A percentile compares a stretch with the other conserved stretches of the same genome.
phyloP scores from a whole-genome alignment of 2,329 filamentous ascomycete species.

The Lecanicillium sp. region DNA sequence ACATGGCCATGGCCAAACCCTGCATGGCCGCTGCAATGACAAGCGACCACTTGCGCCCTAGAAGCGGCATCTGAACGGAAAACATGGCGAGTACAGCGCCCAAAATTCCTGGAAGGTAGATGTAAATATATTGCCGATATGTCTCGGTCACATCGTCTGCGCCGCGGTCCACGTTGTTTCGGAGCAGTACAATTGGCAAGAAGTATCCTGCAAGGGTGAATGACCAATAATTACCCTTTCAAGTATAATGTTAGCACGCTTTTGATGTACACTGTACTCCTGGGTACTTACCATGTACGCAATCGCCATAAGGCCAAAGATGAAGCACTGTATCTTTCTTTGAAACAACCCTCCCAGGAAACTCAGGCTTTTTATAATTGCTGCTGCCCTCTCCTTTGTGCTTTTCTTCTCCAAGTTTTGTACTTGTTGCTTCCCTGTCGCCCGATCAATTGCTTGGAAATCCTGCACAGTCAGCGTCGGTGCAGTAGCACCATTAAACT shows the following conservation, averaged over 20 bases:
- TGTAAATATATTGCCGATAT: constrained; percentile 38
- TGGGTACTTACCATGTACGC: constrained; percentile 5
- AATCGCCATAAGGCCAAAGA: constrained; percentile 1
- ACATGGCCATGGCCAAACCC: constrained; percentile 16
- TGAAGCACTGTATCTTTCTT: background rate
- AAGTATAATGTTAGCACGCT: background rate
- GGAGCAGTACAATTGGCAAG: constrained; percentile 34
- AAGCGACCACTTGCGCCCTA: constrained; percentile 19
- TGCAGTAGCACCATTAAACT: constrained; percentile 31
- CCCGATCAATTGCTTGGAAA: constrained; percentile 1
- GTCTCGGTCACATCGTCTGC: constrained; percentile 29
- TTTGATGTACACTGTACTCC: constrained; percentile 5
- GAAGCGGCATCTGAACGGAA: constrained; percentile 4
- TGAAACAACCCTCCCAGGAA: constrained; percentile 2
- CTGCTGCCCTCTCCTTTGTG: background rate
- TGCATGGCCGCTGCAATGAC: constrained; percentile 16
- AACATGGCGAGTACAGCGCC: constrained; percentile 29
- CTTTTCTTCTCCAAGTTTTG: background rate
- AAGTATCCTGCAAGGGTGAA: constrained; percentile 15
- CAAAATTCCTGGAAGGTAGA: constrained; percentile 36
- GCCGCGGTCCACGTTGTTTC: constrained; percentile 30
- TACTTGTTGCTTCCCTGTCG: too few relatives aligned
- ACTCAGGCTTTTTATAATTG: background rate
- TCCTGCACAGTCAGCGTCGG: constrained; percentile 2
- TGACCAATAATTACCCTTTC: constrained; percentile 13